Percentiles rank a stretch among this genome's conserved stretches.
phyloP scores from a whole-genome alignment of 176 grass and related monocot genomes.

The Melocanna baccifera region DNA sequence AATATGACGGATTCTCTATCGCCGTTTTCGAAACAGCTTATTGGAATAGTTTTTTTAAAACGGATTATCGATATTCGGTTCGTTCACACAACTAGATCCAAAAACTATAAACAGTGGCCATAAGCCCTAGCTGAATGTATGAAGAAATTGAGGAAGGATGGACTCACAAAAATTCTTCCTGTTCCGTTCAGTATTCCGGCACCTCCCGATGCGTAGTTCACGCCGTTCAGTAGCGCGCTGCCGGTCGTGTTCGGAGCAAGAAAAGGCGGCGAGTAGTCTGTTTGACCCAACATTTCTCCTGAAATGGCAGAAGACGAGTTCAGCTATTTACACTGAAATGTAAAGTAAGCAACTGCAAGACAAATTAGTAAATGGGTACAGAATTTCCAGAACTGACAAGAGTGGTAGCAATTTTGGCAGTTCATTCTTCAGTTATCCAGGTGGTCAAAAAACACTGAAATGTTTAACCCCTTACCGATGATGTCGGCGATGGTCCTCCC shows the following conservation, averaged over 20 bases:
- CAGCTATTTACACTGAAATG: neutral
- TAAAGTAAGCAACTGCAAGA: neutral
- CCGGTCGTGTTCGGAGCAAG: slow-evolving; percentile 72
- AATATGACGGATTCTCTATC: no score
- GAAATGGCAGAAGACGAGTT: neutral
- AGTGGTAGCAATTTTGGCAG: neutral
- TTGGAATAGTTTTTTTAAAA: no score
- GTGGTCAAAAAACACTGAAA: neutral
- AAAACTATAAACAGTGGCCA: no score
- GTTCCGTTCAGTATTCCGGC: slow-evolving; percentile 81
- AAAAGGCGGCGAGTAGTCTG: slow-evolving; percentile 72
- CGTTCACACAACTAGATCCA: no score
- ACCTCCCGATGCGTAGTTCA: slow-evolving; percentile 93
- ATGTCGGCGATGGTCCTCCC: slow-evolving; percentile 92
- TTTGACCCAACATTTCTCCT: slow-evolving; percentile 83
- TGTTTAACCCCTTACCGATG: slow-evolving; percentile 41
- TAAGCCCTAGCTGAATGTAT: no score
- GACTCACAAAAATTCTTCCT: slow-evolving; percentile 66
- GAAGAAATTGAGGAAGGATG: neutral
- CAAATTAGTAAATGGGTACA: no score
- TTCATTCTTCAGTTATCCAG: neutral
- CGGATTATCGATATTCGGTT: no score
- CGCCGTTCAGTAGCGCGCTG: slow-evolving; percentile 57
- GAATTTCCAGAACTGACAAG: neutral
- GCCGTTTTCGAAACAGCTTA: no score